phyloP scores from a whole-genome alignment of 805 yeast species.

The Jamesozyma hellenica region DNA sequence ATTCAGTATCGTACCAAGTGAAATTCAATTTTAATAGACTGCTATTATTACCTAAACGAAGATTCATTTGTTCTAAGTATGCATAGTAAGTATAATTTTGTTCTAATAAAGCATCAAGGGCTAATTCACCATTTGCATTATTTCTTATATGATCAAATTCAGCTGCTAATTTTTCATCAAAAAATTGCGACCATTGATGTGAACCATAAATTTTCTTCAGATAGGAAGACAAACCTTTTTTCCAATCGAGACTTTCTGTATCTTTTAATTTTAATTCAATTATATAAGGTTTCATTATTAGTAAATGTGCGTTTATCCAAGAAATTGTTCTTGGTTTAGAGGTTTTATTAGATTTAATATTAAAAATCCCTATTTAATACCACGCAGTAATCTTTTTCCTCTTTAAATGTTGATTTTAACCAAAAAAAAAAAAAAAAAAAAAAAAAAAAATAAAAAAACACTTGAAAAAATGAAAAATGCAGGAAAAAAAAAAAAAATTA shows the following conservation, averaged over 20 bases:
- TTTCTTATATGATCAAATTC: constrained; percentile 23
- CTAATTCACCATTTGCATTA: constrained; percentile 27
- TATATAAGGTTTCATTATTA: constrained; percentile 20
- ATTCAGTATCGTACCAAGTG: constrained; percentile 73
- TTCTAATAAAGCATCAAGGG: constrained; percentile 24
- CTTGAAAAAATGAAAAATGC: no score
- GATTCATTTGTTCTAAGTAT: constrained; percentile 68
- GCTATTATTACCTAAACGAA: constrained; percentile 61
- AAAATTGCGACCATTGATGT: constrained; percentile 24
- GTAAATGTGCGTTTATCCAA: no score
- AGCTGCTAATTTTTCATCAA: constrained; percentile 19
- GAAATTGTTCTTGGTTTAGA: no score
- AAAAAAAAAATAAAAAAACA: no score
- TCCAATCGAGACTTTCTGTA: constrained; percentile 26
- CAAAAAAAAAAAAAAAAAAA: no score
- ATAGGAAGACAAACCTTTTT: constrained; percentile 22
- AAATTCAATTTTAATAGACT: constrained; percentile 50
- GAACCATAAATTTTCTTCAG: constrained; percentile 26
- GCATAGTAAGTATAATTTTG: constrained; percentile 57
- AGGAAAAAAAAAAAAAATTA: no score
- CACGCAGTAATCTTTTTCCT: no score
- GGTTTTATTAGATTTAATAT: no score
- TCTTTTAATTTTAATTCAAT: constrained; percentile 21
- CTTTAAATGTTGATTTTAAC: no score
- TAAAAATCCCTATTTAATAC: no score